Base-by-base conservation (phyloP, 345 rosid species). In the Eucalyptus sp. region DNA sequence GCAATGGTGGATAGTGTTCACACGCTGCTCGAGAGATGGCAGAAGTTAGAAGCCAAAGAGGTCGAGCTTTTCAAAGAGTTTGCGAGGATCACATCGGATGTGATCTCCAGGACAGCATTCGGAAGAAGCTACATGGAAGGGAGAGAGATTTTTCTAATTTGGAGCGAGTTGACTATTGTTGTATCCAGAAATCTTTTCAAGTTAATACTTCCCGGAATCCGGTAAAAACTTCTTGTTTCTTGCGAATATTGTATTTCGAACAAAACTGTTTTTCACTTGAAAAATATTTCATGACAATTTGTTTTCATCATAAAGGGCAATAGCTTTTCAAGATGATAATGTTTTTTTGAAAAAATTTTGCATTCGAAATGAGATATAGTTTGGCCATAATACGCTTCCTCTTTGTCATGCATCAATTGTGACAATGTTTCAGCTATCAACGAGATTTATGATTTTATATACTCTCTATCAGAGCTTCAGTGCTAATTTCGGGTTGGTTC, bases 91-190 rank as follows among this genome's bases (percentile, higher is more conserved):
- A 93, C 94, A 11, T 92, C 94, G 17, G 93, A 93, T 86, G 68
- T 93, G 86, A 94, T 94, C 64, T 93, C 94, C 5, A 90, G 92
- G 90, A 93, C 95, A 60, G 92, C 95, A 25, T 93, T 94, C 54
- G 95, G 95, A 33, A 92, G 94, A 83, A 92, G 92, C 79, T 93
- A 93, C 71, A 13, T 87, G 43, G 94, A 94, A 88, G 95, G 94
- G 48, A 58, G 92, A 86, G 60, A 87, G 10, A 94, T 91, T 48
- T 94, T 93, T 25, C 88, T 88, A 18, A 90, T 90, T 93, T 68
- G 92, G 49, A 85, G 33, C 50, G 86, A 50, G 89, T 20, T 93
- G 80, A 50, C n/a, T 20, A 13, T 43, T 22, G 50, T 93, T 25
- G 9, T 86, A 11, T 3, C 58, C 66, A 88, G 31, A 54, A 92